Conservation (phyloP, 306 rosid species). For the Vicia sativa region DNA sequence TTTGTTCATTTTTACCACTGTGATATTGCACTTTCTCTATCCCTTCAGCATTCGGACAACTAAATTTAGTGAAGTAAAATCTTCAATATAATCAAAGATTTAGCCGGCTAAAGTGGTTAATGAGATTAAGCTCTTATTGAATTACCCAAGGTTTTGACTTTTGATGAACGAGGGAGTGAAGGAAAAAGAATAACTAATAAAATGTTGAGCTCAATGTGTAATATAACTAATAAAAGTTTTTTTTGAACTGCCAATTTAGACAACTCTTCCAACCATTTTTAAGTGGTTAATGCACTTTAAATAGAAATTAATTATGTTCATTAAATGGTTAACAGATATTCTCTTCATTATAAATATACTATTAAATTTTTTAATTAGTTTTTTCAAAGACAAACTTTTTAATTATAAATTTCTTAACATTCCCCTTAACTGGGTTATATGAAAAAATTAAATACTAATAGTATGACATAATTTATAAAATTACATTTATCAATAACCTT, state of each 20-base stretch:
- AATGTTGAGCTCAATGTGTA: neutral
- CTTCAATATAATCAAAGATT: neutral
- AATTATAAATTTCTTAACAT: too few relatives aligned
- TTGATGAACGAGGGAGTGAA: neutral
- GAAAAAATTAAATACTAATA: too few relatives aligned
- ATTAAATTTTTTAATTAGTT: too few relatives aligned
- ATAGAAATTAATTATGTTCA: too few relatives aligned
- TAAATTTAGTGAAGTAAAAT: neutral
- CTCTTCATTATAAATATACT: too few relatives aligned
- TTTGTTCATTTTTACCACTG: conserved; percentile 17
- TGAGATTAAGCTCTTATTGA: neutral
- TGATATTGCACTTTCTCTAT: conserved; percentile 9
- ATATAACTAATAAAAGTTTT: neutral
- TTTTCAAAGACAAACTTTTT: too few relatives aligned
- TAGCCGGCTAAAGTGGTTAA: neutral
- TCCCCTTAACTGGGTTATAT: too few relatives aligned
- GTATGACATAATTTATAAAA: too few relatives aligned
- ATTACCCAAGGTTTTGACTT: too few relatives aligned
- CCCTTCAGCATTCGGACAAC: neutral
- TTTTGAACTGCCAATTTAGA: neutral
- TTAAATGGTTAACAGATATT: too few relatives aligned
- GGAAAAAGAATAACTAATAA: neutral
- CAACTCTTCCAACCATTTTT: neutral
- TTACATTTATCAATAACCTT: too few relatives aligned
- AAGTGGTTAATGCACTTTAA: too few relatives aligned